phyloP scores from a whole-genome alignment of 306 rosid genomes.

The Acmispon strigosus region DNA sequence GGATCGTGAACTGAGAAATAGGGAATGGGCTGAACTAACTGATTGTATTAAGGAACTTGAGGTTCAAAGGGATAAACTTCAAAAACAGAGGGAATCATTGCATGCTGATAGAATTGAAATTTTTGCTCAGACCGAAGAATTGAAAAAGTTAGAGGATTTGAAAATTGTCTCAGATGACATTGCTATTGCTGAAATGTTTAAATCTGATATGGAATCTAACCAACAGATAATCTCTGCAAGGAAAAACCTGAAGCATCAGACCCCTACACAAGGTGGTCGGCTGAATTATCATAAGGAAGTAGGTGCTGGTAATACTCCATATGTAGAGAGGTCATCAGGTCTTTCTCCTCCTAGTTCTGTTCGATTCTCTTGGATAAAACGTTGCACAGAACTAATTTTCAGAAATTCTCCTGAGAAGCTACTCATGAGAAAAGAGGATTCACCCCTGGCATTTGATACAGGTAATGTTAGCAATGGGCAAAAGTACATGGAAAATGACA shows the following conservation, averaged over 20 bases:
- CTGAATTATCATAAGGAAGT: not conserved
- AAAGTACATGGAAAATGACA: slow-evolving; percentile 27
- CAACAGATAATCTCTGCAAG: slow-evolving; percentile 38
- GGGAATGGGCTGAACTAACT: slow-evolving; percentile 85
- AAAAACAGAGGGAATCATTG: slow-evolving; percentile 79
- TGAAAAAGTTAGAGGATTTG: slow-evolving; percentile 61
- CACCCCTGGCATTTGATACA: slow-evolving; percentile 14
- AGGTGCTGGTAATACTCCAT: slow-evolving; percentile 34
- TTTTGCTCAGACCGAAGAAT: slow-evolving; percentile 59
- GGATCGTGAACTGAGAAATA: slow-evolving; percentile 80
- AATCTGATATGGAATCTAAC: slow-evolving; percentile 46
- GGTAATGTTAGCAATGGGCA: slow-evolving; percentile 26
- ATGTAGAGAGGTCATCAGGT: slow-evolving; percentile 30
- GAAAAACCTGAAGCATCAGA: slow-evolving; percentile 37
- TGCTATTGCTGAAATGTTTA: slow-evolving; percentile 43
- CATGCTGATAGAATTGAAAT: slow-evolving; percentile 77
- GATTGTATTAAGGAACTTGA: slow-evolving; percentile 79
- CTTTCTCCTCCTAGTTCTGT: slow-evolving; percentile 45
- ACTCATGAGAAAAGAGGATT: slow-evolving; percentile 22
- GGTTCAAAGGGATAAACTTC: slow-evolving; percentile 83
- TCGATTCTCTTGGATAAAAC: slow-evolving; percentile 70
- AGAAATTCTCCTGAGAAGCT: slow-evolving; percentile 54
- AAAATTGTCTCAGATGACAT: slow-evolving; percentile 58
- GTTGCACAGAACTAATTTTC: slow-evolving; percentile 63
- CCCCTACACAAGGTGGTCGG: slow-evolving; percentile 10